Evolutionary conservation across 2,329 filamentous ascomycete species (phyloP), one percentile per base, ranked within the genome.

Genomic region (Pseudocercospora fijiensis): DNA sequence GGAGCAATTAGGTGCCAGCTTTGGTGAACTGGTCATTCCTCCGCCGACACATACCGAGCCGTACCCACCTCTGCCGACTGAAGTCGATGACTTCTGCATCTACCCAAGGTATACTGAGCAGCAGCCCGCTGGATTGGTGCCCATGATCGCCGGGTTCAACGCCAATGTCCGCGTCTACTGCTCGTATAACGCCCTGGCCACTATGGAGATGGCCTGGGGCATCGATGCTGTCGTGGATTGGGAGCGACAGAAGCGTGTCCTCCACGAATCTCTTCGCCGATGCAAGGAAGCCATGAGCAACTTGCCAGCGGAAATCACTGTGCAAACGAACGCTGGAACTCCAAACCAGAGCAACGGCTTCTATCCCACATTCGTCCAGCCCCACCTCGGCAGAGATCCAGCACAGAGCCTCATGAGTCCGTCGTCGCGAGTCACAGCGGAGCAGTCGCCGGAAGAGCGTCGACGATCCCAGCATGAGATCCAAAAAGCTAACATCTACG

Each of bases 401-500:
- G 69, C 69, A 47, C 65, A 72, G 61, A 68, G 69, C 41, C 65
- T 74, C 13, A 71, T 72, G 66, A 71, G 76, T 71, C 76, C 77
- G 43, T 67, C 66, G 2, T 75, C 73, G 47, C 71, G 69, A 10
- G 58, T 62, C 8, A 69, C 71, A 53, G 58, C 61, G n/a, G 71
- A 74, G 26, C 74, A 77, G 43, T 66, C 71, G 11, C 71, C 74
- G 1, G 78, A 80, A 63, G 73, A 78, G 43, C 77, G 80, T 5
- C 76, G 78, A 41, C 71, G 73, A 28, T 79, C 92, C 4, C 91
- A 95, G 73, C 92, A 88, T 69, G 92, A 96, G 77, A 95, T 96
- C 28, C 92, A 96, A 75, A 96, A 96, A 75, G 90, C 91, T 6
- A 96, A 96, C 75, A 90, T 96, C 43, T 92, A 94, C 73, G 87